A percentile compares a stretch with the other conserved stretches of the same genome.
phyloP scores from a whole-genome alignment of 2,329 filamentous ascomycete species.

The Sclerotinia spermophila region DNA sequence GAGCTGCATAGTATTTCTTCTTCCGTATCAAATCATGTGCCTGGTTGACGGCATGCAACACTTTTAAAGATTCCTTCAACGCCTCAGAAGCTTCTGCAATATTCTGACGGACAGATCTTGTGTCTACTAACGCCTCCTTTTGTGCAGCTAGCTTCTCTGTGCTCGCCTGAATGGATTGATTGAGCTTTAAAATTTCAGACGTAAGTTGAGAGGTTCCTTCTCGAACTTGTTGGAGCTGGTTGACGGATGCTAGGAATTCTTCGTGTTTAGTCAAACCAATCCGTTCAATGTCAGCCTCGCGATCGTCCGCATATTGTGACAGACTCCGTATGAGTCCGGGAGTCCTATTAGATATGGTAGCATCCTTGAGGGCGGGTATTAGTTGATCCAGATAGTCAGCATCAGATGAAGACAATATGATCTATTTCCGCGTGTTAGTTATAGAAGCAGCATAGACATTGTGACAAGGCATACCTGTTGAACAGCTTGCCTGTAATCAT shows the following conservation, averaged over 20 bases:
- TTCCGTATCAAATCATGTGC: constrained; percentile 87
- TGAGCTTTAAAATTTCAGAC: constrained; percentile 84
- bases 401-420: constrained; percentile 87
- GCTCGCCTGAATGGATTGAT: constrained; percentile 90
- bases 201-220: constrained; percentile 88
- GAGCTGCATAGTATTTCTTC: constrained; percentile 92
- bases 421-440: constrained; percentile 49
- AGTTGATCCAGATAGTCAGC: constrained; percentile 93
- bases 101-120: constrained; percentile 86
- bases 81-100: constrained; percentile 90
- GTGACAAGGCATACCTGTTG: constrained; percentile 30
- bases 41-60: constrained; percentile 87
- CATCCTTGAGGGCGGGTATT: constrained; percentile 91
- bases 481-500: constrained; percentile 36
- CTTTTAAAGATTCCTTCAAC: constrained; percentile 85
- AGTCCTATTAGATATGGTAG: constrained; percentile 69
- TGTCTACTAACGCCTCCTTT: constrained; percentile 92
- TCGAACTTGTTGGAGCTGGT: constrained; percentile 85
- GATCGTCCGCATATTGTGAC: constrained; percentile 76
- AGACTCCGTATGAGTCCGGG: constrained; percentile 73
- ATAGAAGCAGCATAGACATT: background rate
- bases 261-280: constrained; percentile 96
- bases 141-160: constrained; percentile 92
- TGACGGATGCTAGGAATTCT: constrained; percentile 91
- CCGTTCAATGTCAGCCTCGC: constrained; percentile 86